Conservation (phyloP, 106 monocot species). For the Posidonia australis region DNA sequence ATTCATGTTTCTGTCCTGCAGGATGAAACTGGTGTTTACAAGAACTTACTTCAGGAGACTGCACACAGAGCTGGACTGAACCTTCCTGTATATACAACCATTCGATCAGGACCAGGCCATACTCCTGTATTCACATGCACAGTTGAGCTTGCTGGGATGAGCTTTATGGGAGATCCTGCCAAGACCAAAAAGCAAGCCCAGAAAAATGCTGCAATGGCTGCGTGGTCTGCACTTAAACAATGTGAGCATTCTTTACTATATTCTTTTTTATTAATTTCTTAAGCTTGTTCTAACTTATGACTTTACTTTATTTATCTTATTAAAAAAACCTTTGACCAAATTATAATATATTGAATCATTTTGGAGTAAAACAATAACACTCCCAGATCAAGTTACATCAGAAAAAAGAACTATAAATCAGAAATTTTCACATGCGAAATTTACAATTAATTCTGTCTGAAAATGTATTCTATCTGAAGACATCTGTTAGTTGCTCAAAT, state of each 20-base stretch:
- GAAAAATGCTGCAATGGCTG: constrained; percentile 57
- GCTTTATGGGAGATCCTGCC: constrained; percentile 36
- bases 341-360: no score
- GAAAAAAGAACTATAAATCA: no score
- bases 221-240: constrained; percentile 45
- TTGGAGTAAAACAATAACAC: no score
- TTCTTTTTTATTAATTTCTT: no score
- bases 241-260: background rate
- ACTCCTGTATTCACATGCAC: constrained; percentile 30
- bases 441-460: no score
- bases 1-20: constrained; percentile 2
- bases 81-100: constrained; percentile 50
- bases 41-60: constrained; percentile 66
- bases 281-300: no score
- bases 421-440: no score
- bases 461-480: no score
- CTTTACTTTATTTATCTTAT: no score
- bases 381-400: no score
- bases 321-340: no score
- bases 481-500: no score
- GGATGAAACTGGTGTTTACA: constrained; percentile 77
- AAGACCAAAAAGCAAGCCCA: constrained; percentile 58
- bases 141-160: background rate
- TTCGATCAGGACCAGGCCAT: constrained; percentile 52
- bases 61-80: constrained; percentile 52